Evolutionary conservation across 2,329 filamentous ascomycete species (phyloP).

Genomic region (Botrytis fabae): DNA sequence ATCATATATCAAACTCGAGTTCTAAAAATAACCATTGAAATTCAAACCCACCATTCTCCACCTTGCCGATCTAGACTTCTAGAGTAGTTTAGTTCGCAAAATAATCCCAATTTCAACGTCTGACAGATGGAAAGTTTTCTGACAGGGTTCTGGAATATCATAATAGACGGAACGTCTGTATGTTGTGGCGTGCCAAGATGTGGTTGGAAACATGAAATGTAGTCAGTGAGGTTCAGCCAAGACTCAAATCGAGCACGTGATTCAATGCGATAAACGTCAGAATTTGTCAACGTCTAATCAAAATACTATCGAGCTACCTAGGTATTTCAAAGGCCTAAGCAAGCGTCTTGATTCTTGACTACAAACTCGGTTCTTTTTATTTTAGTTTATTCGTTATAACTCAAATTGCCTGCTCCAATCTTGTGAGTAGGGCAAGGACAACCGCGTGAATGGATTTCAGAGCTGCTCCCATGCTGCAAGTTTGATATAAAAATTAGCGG

Average conservation of each 20-base stretch:
- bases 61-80: not conserved
- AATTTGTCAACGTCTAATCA: not conserved
- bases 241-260: not conserved
- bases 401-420: not conserved
- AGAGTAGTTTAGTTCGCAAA: not conserved
- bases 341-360: not conserved
- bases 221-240: constrained; percentile 6
- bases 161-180: not conserved
- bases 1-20: constrained; percentile 5
- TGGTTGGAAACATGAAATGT: constrained; percentile 1
- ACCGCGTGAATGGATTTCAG: not conserved
- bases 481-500: not conserved
- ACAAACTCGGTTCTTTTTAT: not conserved
- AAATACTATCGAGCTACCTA: not conserved
- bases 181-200: constrained; percentile 8
- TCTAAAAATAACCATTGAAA: constrained; percentile 6
- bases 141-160: not conserved
- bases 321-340: not conserved
- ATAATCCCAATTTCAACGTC: not conserved
- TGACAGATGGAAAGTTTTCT: not conserved
- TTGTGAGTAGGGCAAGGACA: not conserved
- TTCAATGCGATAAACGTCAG: not conserved
- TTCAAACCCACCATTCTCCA: not conserved
- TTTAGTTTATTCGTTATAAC: too few relatives aligned
- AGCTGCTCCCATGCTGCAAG: not conserved